phyloP scores from a whole-genome alignment of 2,329 filamentous ascomycete species.

The Didymella pomorum region DNA sequence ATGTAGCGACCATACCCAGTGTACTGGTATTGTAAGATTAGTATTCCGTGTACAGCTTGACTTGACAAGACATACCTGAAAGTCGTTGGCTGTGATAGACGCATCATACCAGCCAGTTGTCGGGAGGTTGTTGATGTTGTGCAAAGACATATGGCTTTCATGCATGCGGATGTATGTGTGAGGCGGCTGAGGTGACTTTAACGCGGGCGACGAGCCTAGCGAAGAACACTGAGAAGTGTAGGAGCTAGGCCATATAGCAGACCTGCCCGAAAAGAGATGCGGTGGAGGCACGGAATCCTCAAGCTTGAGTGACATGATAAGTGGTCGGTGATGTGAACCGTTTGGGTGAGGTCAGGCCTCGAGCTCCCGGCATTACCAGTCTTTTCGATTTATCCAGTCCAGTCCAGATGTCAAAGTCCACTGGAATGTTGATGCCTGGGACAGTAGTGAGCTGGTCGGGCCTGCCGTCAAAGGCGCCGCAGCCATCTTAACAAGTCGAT shows the following conservation, averaged over 20 bases:
- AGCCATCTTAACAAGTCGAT: conserved; percentile 35
- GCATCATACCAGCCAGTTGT: conserved; percentile 44
- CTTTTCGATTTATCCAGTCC: conserved; percentile 10
- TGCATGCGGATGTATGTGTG: conserved; percentile 41
- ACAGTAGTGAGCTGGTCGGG: conserved; percentile 26
- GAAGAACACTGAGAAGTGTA: conserved; percentile 39
- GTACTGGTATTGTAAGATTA: conserved; percentile 24
- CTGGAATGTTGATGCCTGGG: conserved; percentile 20
- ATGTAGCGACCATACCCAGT: conserved; percentile 44
- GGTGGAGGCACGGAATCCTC: conserved; percentile 47
- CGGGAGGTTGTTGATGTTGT: conserved; percentile 34
- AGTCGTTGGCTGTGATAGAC: conserved; percentile 41
- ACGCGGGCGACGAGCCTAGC: conserved; percentile 37
- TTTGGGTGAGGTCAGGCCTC: conserved; percentile 27
- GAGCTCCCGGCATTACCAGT: conserved; percentile 24
- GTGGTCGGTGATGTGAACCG: conserved; percentile 23
- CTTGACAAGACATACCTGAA: conserved; percentile 11
- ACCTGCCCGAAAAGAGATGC: conserved; percentile 40
- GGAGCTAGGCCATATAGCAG: conserved; percentile 40
- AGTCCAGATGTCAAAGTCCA: conserved; percentile 4
- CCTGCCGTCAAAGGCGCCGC: conserved; percentile 21
- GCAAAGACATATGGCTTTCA: conserved; percentile 38
- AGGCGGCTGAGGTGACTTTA: conserved; percentile 46
- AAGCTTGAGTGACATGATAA: conserved; percentile 46
- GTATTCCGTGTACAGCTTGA: background rate